These are phyloP conservation scores for Alternaria hordeiaustralica DNA, from an alignment of 2,329 filamentous ascomycete genomes.

Conservation along the genomic window DNA sequence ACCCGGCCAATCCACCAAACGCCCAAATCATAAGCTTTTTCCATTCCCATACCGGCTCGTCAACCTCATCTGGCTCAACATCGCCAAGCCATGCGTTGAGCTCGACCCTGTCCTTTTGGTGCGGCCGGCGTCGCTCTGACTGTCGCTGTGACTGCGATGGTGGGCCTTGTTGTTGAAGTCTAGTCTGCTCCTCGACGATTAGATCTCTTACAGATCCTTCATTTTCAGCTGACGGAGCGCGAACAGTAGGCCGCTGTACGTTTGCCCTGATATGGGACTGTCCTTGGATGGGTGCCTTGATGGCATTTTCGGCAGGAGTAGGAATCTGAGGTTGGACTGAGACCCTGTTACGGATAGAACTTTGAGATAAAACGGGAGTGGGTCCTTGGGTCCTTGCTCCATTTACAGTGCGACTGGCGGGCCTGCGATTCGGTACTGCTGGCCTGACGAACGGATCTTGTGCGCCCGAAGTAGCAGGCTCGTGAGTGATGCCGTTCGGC, in stretches of 20 bases:
- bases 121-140: conserved; percentile 5
- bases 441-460: conserved; percentile 5
- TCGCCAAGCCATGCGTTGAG: conserved; percentile 29
- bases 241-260: background rate
- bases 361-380: conserved; percentile 2
- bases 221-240: conserved; percentile 1
- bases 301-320: background rate
- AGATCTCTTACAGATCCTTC: conserved; percentile 21
- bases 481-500: background rate
- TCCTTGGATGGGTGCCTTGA: background rate
- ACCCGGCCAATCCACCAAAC: conserved; percentile 16
- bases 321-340: background rate
- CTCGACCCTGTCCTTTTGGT: conserved; percentile 12
- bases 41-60: conserved; percentile 25
- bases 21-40: conserved; percentile 12
- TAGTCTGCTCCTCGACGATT: conserved; percentile 26
- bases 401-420: conserved; percentile 3
- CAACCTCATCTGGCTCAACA: conserved; percentile 15
- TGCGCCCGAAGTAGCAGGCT: background rate
- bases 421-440: background rate
- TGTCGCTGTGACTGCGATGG: conserved; percentile 9
- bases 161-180: conserved; percentile 20
- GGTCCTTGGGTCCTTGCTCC: background rate
- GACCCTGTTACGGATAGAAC: background rate
- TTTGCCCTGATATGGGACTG: background rate